A percentile compares a stretch with the other conserved stretches of the same genome.
These are phyloP conservation scores for Solanum hybrid DNA, from an alignment of 305 asterid species.

Conservation along the genomic window DNA sequence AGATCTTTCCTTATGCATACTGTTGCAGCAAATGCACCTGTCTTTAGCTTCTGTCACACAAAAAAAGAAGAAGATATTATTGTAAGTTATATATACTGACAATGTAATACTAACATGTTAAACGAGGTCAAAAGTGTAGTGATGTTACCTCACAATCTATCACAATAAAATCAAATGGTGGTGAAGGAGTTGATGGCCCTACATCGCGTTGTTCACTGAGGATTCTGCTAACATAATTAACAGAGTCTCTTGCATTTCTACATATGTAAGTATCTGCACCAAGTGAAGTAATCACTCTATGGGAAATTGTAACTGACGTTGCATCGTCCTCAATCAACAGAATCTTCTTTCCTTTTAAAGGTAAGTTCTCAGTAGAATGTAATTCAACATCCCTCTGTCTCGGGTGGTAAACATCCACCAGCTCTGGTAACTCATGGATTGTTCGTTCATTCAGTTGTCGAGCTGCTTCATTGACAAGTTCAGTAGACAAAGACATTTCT, in stretches of 20 bases:
- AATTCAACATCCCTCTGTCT: neutral
- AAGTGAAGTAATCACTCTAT: neutral
- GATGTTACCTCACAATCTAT: conserved; percentile 27
- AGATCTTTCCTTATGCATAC: conserved; percentile 14
- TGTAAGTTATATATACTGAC: neutral
- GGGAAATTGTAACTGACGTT: conserved; percentile 3
- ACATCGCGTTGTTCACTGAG: neutral
- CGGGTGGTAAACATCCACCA: neutral
- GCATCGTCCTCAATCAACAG: conserved; percentile 18
- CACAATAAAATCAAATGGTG: conserved; percentile 16
- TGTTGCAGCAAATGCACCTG: conserved; percentile 21
- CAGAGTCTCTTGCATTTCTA: conserved; percentile 15
- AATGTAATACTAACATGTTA: neutral
- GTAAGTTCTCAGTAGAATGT: neutral
- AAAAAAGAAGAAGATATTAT: too few species aligned
- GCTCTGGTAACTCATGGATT: too few species aligned
- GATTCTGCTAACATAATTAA: neutral
- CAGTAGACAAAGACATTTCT: neutral
- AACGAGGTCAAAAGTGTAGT: neutral
- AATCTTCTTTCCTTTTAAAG: conserved; percentile 17
- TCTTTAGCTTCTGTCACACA: conserved; percentile 13
- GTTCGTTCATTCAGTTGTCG: neutral
- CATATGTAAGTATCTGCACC: conserved; percentile 17
- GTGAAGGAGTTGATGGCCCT: neutral
- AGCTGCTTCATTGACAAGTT: neutral